Conservation (phyloP, 805 yeast species). For the Phaffomyces thermotolerans region DNA sequence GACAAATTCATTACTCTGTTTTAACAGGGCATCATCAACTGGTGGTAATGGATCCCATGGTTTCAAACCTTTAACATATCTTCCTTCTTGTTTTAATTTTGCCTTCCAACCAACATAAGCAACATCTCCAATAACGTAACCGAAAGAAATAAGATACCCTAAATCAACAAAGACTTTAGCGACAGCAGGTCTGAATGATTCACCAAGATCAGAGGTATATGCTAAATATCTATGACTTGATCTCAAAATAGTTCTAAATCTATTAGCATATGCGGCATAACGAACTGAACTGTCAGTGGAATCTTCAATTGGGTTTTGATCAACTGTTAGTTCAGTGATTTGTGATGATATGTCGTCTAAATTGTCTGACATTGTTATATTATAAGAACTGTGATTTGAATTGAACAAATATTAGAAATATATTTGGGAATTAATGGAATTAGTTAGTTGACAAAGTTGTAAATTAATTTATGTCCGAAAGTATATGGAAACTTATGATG, state of each 20-base stretch:
- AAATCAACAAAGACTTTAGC: slow-evolving; percentile 55
- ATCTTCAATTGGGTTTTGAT: slow-evolving; percentile 22
- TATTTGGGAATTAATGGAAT: too few relatives aligned
- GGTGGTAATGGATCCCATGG: slow-evolving; percentile 60
- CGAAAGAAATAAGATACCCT: slow-evolving; percentile 73
- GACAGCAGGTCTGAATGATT: slow-evolving; percentile 77
- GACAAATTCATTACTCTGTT: slow-evolving; percentile 22
- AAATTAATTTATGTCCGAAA: too few relatives aligned
- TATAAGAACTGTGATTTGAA: too few relatives aligned
- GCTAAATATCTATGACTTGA: slow-evolving; percentile 82
- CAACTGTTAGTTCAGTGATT: slow-evolving; percentile 11
- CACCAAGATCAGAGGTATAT: slow-evolving; percentile 82
- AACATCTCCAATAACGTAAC: slow-evolving; percentile 69
- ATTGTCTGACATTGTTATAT: slow-evolving; percentile 4
- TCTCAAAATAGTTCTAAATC: slow-evolving; percentile 59
- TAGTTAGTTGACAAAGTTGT: too few relatives aligned
- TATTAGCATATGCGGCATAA: slow-evolving; percentile 77
- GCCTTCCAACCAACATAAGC: slow-evolving; percentile 68
- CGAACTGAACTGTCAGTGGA: slow-evolving; percentile 46
- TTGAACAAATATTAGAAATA: too few relatives aligned
- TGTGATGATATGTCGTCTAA: slow-evolving; percentile 3
- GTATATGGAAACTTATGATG: too few relatives aligned
- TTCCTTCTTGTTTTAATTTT: slow-evolving; percentile 57
- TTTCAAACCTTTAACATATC: slow-evolving; percentile 48
- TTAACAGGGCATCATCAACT: slow-evolving; percentile 22